These are phyloP conservation scores for Cercospora beticola DNA, from an alignment of 2,329 filamentous ascomycete genomes.

Conservation along the genomic window DNA sequence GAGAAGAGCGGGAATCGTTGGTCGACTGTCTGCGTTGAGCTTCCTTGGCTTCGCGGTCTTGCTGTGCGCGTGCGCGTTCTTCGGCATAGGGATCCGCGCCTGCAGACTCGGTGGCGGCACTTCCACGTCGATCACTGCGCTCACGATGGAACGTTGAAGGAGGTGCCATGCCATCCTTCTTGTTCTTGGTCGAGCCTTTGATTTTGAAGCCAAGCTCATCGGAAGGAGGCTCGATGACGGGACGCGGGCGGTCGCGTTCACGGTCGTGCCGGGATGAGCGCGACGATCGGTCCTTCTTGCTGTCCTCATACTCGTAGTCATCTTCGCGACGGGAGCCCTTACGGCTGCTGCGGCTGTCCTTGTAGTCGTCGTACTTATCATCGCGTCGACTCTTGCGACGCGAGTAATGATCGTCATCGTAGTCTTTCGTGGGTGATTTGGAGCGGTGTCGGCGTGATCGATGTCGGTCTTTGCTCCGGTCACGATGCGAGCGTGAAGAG, in stretches of 20 bases:
- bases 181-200: slow-evolving; percentile 39
- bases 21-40: slow-evolving; percentile 60
- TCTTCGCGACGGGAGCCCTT: slow-evolving; percentile 51
- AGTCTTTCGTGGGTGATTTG: slow-evolving; percentile 38
- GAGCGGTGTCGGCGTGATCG: slow-evolving; percentile 43
- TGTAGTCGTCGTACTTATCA: slow-evolving; percentile 34
- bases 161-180: slow-evolving; percentile 31
- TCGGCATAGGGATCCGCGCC: slow-evolving; percentile 37
- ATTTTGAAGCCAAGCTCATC: slow-evolving; percentile 52
- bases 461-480: slow-evolving; percentile 47
- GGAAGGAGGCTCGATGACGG: slow-evolving; percentile 29
- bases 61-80: slow-evolving; percentile 36
- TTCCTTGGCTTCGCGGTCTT: slow-evolving; percentile 61
- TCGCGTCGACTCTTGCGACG: slow-evolving; percentile 42
- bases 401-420: slow-evolving; percentile 30
- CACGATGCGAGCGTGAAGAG: slow-evolving; percentile 49
- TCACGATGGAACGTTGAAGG: slow-evolving; percentile 26
- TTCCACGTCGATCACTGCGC: slow-evolving; percentile 14
- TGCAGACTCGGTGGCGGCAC: slow-evolving; percentile 12
- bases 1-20: slow-evolving; percentile 39
- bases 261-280: slow-evolving; percentile 42
- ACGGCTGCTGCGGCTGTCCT: slow-evolving; percentile 33
- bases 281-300: slow-evolving; percentile 45
- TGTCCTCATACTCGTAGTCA: slow-evolving; percentile 48
- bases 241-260: slow-evolving; percentile 23